Conservation (phyloP, 768 basidiomycete species). For the Collybia sordida region DNA sequence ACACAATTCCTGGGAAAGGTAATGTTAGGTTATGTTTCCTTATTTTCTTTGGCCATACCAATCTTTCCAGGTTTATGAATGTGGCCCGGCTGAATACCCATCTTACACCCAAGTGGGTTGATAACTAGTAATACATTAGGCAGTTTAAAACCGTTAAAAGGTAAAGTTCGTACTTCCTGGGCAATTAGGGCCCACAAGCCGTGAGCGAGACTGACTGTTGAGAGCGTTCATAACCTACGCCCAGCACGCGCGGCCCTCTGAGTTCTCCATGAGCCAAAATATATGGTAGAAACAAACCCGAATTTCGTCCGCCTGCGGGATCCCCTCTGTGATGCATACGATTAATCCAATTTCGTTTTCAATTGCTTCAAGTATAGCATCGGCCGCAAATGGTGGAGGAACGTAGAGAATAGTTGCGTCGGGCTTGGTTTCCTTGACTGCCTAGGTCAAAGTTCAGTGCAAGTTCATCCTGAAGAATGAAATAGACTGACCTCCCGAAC, state of each 20-base stretch:
- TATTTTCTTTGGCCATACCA: conserved; percentile 44
- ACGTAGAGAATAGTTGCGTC: conserved; percentile 98
- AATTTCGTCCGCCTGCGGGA: conserved; percentile 97
- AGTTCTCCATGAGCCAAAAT: neutral
- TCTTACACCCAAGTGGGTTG: conserved; percentile 96
- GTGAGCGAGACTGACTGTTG: conserved; percentile 89
- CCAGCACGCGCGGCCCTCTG: conserved; percentile 2
- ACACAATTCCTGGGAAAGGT: conserved; percentile 74
- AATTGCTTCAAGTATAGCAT: conserved; percentile 98
- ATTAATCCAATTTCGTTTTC: conserved; percentile 97
- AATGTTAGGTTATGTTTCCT: too few relatives aligned
- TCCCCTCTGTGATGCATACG: conserved; percentile 98
- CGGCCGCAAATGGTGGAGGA: conserved; percentile 93
- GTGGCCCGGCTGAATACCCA: conserved; percentile 98
- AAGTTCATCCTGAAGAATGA: neutral
- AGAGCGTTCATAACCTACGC: conserved; percentile 87
- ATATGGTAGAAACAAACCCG: conserved; percentile 47
- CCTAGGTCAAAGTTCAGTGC: conserved; percentile 44
- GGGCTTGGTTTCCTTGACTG: conserved; percentile 80
- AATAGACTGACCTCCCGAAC: conserved; percentile 74
- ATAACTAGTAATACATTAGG: conserved; percentile 53
- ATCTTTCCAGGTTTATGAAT: conserved; percentile 97
- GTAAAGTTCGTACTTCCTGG: conserved; percentile 55
- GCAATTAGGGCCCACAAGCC: conserved; percentile 98
- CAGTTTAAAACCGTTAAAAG: neutral